phyloP scores from a whole-genome alignment of 2,329 filamentous ascomycete species.

The Sporothrix mexicana region DNA sequence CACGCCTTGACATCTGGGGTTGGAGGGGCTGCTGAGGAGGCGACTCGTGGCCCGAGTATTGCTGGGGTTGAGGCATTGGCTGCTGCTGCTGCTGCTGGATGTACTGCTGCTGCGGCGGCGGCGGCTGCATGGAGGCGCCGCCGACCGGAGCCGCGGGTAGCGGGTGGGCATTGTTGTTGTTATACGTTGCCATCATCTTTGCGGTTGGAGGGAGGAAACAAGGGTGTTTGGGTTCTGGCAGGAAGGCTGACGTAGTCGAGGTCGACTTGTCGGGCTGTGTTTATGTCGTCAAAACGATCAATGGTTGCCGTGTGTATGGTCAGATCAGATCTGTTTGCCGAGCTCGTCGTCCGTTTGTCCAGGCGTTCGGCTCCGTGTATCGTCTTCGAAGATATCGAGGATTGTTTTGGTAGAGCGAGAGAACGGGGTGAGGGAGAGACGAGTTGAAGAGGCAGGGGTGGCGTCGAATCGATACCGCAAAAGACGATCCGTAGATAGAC shows the following conservation, averaged over 20 bases:
- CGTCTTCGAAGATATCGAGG: not conserved
- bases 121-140: conserved; percentile 37
- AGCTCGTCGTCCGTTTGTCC: not conserved
- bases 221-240: not conserved
- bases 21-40: conserved; percentile 37
- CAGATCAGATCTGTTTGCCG: no score
- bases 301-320: no score
- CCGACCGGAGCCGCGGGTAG: conserved; percentile 34
- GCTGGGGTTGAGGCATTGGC: conserved; percentile 7
- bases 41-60: conserved; percentile 11
- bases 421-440: not conserved
- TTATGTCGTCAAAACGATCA: no score
- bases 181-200: conserved; percentile 38
- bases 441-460: not conserved
- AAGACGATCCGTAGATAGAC: conserved; percentile 6
- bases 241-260: not conserved
- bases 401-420: not conserved
- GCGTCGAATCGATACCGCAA: conserved; percentile 12
- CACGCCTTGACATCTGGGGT: conserved; percentile 40
- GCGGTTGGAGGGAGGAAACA: not conserved
- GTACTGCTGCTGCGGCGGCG: conserved; percentile 39
- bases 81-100: conserved; percentile 39
- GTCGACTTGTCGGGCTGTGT: not conserved
- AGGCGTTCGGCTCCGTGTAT: not conserved
- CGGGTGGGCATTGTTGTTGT: conserved; percentile 33